Base-by-base conservation (phyloP, 2,329 filamentous ascomycete genomes). In the Penicillium sp. region DNA sequence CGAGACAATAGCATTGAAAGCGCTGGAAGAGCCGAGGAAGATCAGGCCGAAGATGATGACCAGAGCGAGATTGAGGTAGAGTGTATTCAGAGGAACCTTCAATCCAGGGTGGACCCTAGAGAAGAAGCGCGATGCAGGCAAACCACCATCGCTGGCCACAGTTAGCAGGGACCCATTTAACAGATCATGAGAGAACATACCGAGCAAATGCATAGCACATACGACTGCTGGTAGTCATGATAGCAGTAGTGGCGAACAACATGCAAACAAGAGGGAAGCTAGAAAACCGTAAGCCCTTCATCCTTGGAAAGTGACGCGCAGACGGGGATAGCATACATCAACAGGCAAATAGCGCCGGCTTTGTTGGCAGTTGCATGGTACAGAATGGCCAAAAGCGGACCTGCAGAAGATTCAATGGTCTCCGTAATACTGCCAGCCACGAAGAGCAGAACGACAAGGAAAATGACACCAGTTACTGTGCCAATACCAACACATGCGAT, bases 1-100 rank as follows among this genome's bases (percentile, higher is more conserved):
- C 0, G 87, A 85, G 1, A 89, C 81, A 63, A 91, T 89, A 14
- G 88, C 88, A 43, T 88, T 90, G 73, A 91, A 90, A 0, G 88
- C 88, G 58, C 82, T 84, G 8, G 71, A 72, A 2, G 86, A 89
- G 0, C 87, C 88, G 3, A 92, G 79, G 70, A 90, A 89, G 60
- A 91, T 87, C 57, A 84, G 81, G 0, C 88, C 88, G 55, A 91
- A 89, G 13, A 90, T 78, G 55, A 90, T 80, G 1, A 90, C 85
- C 46, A 88, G 79, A 4, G 74, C 75, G 0, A 83, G 79, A 2
- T 85, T 87, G 50, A 90, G 78, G 13, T 85, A 77, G 1, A 91
- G 75, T 0, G 88, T 82, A 64, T 91, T 89, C 14, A 92, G 73
- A 0, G 89, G 89, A 1, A 90, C 82, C 0, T 83, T 82, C 0